Base-by-base conservation (phyloP, 345 rosid genomes). In the Citrus unshiu region DNA sequence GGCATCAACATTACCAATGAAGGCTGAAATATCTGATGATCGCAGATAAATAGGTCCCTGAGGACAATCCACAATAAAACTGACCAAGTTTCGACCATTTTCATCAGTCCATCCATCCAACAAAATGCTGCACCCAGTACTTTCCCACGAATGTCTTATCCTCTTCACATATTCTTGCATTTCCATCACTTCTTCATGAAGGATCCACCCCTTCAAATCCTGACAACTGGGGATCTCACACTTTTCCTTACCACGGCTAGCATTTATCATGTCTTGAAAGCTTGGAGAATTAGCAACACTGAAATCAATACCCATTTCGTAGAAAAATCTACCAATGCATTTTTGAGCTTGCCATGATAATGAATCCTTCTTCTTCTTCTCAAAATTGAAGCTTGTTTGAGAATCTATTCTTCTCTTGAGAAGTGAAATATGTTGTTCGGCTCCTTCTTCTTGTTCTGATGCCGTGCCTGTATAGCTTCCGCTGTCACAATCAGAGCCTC, bases 91-190 rank as follows among this genome's bases (percentile, higher is more conserved):
- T 73, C 69, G 82, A 70, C 94, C 93, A 49, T 83, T 81, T 59
- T 80, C 75, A 46, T 86, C 90, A 35, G 74, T 76, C 93, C 95
- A 93, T 81, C 87, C 89, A 79, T 93, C 95, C 82, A 90, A 76
- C 80, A 93, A 80, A 76, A 93, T 74, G 79, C 90, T 90, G 76
- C 95, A 93, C 19, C 97, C 91, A 2, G 89, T 88, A 64, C 72
- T 69, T 27, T 32, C 76, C 95, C 95, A 93, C 0, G 93, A 88
- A 51, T 82, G 78, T 81, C 82, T 82, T 54, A 90, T 78, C 35
- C 76, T 83, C 68, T 81, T 74, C 72, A 87, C 84, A 78, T 82
- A 68, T 59, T 75, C 82, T 75, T 71, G 81, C 77, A 84, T 81
- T 76, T 90, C 89, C 68, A 64, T 80, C 74, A 85, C 74, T 56